Conservation (phyloP, 2,329 filamentous ascomycete species). For the Cercospora citrullina region DNA sequence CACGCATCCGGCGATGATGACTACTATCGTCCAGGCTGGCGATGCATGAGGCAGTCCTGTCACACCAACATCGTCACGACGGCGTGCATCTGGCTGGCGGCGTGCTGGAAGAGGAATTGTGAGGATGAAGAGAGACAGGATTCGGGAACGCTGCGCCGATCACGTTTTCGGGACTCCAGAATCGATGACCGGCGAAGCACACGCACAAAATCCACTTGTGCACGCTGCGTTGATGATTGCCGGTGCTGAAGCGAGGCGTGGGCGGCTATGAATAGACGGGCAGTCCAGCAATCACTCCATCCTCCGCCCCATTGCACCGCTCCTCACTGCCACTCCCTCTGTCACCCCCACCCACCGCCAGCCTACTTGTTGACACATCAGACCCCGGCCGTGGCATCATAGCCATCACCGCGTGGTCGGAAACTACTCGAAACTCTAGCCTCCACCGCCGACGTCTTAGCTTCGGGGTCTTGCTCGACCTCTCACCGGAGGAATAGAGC, state of each 20-base stretch:
- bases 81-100: neutral
- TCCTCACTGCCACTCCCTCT: neutral
- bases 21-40: no score
- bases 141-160: conserved; percentile 3
- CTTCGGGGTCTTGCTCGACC: neutral
- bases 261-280: neutral
- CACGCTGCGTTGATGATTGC: neutral
- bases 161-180: conserved; percentile 3
- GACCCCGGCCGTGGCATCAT: neutral
- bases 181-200: conserved; percentile 5
- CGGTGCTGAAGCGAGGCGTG: neutral
- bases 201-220: neutral
- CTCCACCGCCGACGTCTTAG: neutral
- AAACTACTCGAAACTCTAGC: neutral
- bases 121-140: neutral
- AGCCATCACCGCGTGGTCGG: neutral
- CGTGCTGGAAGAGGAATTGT: neutral
- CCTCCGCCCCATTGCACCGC: neutral
- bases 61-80: neutral
- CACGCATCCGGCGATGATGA: neutral
- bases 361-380: neutral
- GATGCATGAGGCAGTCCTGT: neutral
- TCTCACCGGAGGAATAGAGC: neutral
- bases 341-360: neutral
- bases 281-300: neutral